These are phyloP conservation scores for Ustilago crameri DNA, from an alignment of 1,284 basidiomycete species.

Conservation along the genomic window DNA sequence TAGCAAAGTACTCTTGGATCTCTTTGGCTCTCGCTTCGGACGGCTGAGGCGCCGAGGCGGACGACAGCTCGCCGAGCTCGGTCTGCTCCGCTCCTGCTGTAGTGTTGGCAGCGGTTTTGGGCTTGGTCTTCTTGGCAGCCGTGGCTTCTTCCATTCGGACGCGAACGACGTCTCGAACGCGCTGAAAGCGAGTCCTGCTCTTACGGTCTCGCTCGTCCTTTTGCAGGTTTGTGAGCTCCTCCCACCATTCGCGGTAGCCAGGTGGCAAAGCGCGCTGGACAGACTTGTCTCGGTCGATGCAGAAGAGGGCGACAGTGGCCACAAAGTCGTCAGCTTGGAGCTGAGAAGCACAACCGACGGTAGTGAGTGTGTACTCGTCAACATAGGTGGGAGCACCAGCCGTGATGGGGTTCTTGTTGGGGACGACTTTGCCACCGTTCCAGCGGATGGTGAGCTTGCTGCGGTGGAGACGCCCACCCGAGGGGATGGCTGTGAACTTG, in stretches of 20 bases:
- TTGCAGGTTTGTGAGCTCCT: constrained; percentile 80
- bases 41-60: constrained; percentile 35
- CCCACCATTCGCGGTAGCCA: constrained; percentile 89
- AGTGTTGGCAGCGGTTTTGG: constrained; percentile 18
- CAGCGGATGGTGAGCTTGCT: constrained; percentile 60
- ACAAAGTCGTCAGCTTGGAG: constrained; percentile 90
- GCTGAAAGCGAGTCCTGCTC: constrained; percentile 73
- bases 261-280: constrained; percentile 75
- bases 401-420: constrained; percentile 70
- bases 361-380: constrained; percentile 83
- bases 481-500: constrained; percentile 71
- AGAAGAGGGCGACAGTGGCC: constrained; percentile 83
- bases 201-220: constrained; percentile 75
- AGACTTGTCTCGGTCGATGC: constrained; percentile 63
- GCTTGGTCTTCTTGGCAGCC: constrained; percentile 43
- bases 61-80: constrained; percentile 45
- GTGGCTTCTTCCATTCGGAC: constrained; percentile 71
- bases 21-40: constrained; percentile 41
- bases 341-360: constrained; percentile 82
- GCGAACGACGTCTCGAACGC: constrained; percentile 75
- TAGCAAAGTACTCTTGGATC: constrained; percentile 37
- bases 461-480: constrained; percentile 51
- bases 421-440: constrained; percentile 58
- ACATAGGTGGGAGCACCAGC: constrained; percentile 68
- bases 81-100: constrained; percentile 33